Conservation (phyloP, 129 eudicot species). For the Chrysanthemum makinoi region DNA sequence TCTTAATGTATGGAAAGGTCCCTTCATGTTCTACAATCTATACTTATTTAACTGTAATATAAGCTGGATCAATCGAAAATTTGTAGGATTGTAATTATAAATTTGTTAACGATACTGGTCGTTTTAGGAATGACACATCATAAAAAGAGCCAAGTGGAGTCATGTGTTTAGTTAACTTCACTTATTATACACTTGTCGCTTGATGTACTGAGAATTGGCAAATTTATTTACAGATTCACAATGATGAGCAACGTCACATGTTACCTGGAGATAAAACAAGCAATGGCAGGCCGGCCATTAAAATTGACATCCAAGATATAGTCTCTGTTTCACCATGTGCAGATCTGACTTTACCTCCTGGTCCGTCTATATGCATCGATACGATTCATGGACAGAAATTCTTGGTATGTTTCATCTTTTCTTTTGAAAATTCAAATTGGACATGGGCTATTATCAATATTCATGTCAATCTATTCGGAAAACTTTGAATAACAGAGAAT, state of each 20-base stretch:
- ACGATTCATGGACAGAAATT: constrained; percentile 72
- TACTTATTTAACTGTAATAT: no score
- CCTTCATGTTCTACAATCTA: no score
- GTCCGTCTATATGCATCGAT: constrained; percentile 84
- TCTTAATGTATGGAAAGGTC: not conserved
- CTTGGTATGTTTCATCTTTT: constrained; percentile 53
- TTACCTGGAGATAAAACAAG: constrained; percentile 40
- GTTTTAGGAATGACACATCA: not conserved
- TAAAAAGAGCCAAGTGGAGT: not conserved
- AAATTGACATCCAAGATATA: constrained; percentile 66
- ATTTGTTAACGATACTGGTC: no score
- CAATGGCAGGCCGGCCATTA: constrained; percentile 40
- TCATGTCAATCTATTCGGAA: no score
- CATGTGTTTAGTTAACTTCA: not conserved
- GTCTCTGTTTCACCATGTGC: constrained; percentile 84
- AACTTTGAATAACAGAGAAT: constrained; percentile 1
- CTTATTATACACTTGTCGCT: not conserved
- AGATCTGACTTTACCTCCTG: constrained; percentile 92
- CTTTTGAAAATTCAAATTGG: not conserved
- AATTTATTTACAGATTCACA: constrained; percentile 48
- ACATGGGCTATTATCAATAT: no score
- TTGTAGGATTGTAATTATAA: no score
- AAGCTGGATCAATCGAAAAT: no score
- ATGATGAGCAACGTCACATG: constrained; percentile 49
- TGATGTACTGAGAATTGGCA: constrained; percentile 11